Base-by-base conservation (phyloP, 2,329 filamentous ascomycete species). In the Penicillium sp. region DNA sequence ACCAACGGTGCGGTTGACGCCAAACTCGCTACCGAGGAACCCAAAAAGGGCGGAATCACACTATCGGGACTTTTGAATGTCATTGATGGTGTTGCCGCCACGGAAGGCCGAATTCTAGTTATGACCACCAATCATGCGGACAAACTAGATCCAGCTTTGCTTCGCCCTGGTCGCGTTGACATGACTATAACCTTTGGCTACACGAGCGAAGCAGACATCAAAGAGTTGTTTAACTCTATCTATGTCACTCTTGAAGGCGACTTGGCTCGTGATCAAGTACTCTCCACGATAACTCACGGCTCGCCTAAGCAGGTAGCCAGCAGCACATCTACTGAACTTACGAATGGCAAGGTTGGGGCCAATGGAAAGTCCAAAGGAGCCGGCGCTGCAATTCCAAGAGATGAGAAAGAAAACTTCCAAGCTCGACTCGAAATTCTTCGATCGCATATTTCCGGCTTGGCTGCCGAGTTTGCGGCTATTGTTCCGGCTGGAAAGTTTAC, bases 81-180 rank as follows among this genome's bases (percentile, higher is more conserved):
- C 8, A 81, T 91, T 9, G 87, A 91, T 59, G 88, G 88, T 2
- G 86, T 89, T 0, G 86, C 86, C 0, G 85, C 84, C 0, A 83
- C 84, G 54, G 87, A 91, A 73, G 88, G 87, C 1, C 81, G 86
- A 14, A 85, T 90, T 24, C 79, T 91, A 16, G 83, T 91, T 67
- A 90, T 91, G 86, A 91, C 87, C 0, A 88, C 86, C 27, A 91
- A 90, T 63, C 79, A 82, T 47, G 81, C 82, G 0, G 85, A 89
- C 47, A 80, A 83, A 48, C 80, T 90, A 0, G 86, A 90, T 63
- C 73, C 78, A 1, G 87, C 86, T 0, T 76, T 91, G 0, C 77
- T 88, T 9, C 79, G 87, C 0, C 87, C 87, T 0, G 88, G 87
- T 0, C 79, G 87, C 2, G 83, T 91, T 1, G 87, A 91, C 62